These are phyloP conservation scores for Sisymbrium irio DNA, from an alignment of 345 rosid genomes.

Conservation along the genomic window DNA sequence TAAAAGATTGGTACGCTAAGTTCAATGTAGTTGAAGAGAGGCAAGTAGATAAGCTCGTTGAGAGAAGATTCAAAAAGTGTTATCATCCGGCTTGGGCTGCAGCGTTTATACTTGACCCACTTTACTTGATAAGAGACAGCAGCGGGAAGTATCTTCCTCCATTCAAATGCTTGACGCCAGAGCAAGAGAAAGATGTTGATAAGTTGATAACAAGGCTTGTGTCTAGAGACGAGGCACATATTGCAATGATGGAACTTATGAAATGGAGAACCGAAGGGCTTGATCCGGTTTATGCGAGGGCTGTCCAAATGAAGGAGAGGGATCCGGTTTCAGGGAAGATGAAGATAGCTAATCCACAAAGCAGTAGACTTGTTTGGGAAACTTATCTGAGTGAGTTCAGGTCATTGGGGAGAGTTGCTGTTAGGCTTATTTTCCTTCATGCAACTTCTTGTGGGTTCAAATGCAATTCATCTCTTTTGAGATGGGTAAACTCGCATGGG, in stretches of 20 bases:
- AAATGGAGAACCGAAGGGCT: conserved; percentile 99
- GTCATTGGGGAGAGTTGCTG: conserved; percentile 91
- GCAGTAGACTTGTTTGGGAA: conserved; percentile 99
- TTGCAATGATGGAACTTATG: conserved; percentile 96
- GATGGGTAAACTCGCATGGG: conserved; percentile 72
- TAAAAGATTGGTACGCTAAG: conserved; percentile 82
- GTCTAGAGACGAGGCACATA: conserved; percentile 93
- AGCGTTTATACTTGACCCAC: conserved; percentile 90
- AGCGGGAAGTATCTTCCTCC: conserved; percentile 95
- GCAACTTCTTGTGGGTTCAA: conserved; percentile 90
- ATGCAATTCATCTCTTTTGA: conserved; percentile 77
- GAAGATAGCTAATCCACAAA: conserved; percentile 82
- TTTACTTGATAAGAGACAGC: conserved; percentile 72
- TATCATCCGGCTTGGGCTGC: conserved; percentile 99
- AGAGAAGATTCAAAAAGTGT: conserved; percentile 78
- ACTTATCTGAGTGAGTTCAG: conserved; percentile 93
- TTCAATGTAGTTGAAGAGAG: conserved; percentile 59
- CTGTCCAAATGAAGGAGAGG: conserved; percentile 95
- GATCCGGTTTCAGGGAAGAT: conserved; percentile 87
- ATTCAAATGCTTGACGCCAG: conserved; percentile 70
- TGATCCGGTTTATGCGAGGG: conserved; percentile 93
- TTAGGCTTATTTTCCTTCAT: conserved; percentile 90
- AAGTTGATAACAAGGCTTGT: conserved; percentile 93
- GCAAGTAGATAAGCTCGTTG: conserved; percentile 69
- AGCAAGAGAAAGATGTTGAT: conserved; percentile 95